phyloP scores from a whole-genome alignment of 306 rosid genomes.

The Spatholobus suberectus region DNA sequence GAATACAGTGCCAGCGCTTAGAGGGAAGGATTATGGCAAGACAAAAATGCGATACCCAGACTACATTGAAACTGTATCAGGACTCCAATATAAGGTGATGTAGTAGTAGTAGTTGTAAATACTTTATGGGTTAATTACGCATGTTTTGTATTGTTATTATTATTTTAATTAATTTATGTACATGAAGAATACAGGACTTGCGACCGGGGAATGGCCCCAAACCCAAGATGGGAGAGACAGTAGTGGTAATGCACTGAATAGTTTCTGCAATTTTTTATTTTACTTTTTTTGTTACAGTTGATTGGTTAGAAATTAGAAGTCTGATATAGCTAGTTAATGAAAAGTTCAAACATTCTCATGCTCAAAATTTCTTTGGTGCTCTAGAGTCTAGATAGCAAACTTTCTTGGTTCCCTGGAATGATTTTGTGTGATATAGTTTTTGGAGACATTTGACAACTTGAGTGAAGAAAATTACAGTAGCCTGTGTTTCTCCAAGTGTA shows the following conservation, averaged over 20 bases:
- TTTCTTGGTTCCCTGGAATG: conserved; percentile 1
- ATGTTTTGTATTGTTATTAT: not conserved
- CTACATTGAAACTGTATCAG: conserved; percentile 86
- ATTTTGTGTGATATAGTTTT: not conserved
- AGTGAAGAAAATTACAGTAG: conserved; percentile 29
- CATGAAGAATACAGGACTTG: conserved; percentile 76
- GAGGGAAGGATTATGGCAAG: conserved; percentile 97
- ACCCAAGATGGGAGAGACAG: conserved; percentile 86
- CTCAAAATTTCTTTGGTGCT: conserved; percentile 25
- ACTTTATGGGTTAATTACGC: not conserved
- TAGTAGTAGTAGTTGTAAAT: conserved; percentile 17
- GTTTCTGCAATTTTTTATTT: not conserved
- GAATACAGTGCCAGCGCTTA: conserved; percentile 87
- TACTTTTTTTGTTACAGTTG: not conserved
- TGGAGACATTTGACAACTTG: conserved; percentile 33
- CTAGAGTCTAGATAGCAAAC: conserved; percentile 15
- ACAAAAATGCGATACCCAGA: conserved; percentile 93
- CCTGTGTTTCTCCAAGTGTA: conserved; percentile 5
- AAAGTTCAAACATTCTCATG: not conserved
- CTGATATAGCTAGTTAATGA: not conserved
- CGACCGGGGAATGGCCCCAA: conserved; percentile 78
- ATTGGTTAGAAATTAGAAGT: not conserved
- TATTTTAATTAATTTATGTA: not conserved
- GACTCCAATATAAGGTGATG: conserved; percentile 94
- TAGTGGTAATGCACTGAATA: conserved; percentile 69